Evolutionary conservation across 1,284 basidiomycete species (phyloP), one percentile per base, ranked within the genome.

Genomic region (Somion occarium): DNA sequence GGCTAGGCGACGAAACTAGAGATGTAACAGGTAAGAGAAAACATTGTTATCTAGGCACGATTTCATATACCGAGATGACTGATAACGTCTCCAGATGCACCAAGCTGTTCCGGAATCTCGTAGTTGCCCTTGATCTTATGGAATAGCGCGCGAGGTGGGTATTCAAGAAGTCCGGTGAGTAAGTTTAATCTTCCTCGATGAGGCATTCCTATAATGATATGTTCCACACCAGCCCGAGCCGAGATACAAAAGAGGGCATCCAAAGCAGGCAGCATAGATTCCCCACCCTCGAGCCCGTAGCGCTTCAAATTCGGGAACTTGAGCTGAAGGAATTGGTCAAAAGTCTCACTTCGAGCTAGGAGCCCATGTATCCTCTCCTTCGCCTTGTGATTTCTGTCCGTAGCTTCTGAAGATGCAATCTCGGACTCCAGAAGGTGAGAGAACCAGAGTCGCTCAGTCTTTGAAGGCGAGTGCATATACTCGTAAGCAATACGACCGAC

Each of bases 181-280:
- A 96, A 72, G 58, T 93, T 93, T 4, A 95, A 75, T 1, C 93
- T 80, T n/a, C 93, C 92, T 46, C 92, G 78, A 62, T 94, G 92
- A 0, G 89, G 86, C 88, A 91, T 91, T 19, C 80, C 85, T 19
- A 93, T 73, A 27, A 93, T 73, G 50, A 93, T 77, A 52, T 89
- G 80, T 37, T 77, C 76, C 46, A 91, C 73, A 5, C 85, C 85
- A 34, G 79, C 87, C 5, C 20, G 5, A 5, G 11, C 20, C 5
- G 22, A 50, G 20, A 38, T 48, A n/a, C 23, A 13, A 57, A 94
- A 91, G 11, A 95, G 66, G 0, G 81, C 74, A 58, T 93, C 89
- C 1, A 94, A 73, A 0, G 90, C 91, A 0, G 90, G 86, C 18
- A 95, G 69, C 91, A 94, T 93, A 3, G 88, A 90, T 71, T 95